Evolutionary conservation across 129 eudicot species (phyloP).

Genomic region (Flaveria bidentis): DNA sequence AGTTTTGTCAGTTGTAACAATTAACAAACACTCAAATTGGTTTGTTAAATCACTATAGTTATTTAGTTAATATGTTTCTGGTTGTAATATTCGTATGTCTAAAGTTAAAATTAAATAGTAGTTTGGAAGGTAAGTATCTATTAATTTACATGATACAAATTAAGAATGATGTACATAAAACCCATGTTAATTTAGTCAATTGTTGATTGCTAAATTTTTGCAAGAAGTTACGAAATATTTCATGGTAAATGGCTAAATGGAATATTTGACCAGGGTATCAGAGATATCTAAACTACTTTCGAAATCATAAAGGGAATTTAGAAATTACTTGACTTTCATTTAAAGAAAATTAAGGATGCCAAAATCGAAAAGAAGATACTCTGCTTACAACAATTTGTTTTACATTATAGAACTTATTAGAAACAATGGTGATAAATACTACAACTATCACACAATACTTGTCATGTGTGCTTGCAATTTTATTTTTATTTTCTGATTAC

Average conservation of each 20-base stretch:
- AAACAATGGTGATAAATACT: too few species aligned
- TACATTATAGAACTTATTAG: background rate
- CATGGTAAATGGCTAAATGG: background rate
- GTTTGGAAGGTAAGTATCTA: background rate
- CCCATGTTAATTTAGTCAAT: conserved; percentile 1
- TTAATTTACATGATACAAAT: too few species aligned
- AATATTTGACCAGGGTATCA: background rate
- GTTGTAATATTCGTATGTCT: background rate
- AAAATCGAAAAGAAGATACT: background rate
- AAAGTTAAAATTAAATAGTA: background rate
- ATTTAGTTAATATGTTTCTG: background rate
- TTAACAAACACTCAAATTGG: background rate
- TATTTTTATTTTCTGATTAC: too few species aligned
- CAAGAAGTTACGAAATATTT: background rate
- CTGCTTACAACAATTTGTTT: background rate
- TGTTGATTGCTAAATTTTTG: background rate
- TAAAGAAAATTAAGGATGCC: background rate
- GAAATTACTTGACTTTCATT: too few species aligned
- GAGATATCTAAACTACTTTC: background rate
- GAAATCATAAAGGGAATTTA: background rate
- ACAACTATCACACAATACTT: too few species aligned
- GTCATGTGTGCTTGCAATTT: too few species aligned
- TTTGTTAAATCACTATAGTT: background rate
- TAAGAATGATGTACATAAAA: background rate
- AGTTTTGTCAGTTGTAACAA: background rate